Evolutionary conservation across 345 rosid genomes (phyloP).

Genomic region (Toxicodendron radicans): DNA sequence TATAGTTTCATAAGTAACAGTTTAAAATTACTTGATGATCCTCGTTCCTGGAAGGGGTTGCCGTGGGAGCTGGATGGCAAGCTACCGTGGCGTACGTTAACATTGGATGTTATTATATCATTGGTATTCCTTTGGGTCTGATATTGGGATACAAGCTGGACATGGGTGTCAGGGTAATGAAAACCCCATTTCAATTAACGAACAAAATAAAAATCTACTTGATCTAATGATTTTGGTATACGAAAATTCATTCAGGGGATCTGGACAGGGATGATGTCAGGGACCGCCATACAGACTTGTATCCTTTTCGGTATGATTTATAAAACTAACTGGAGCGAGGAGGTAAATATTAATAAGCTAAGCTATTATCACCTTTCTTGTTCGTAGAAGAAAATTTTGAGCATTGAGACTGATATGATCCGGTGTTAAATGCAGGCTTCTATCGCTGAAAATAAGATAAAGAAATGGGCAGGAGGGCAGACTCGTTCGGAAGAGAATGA

Average conservation of each 20-base stretch:
- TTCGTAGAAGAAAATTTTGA: too few species aligned
- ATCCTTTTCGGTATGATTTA: slow-evolving; percentile 51
- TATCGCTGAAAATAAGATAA: slow-evolving; percentile 55
- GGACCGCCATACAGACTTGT: slow-evolving; percentile 51
- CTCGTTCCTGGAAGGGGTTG: slow-evolving; percentile 49
- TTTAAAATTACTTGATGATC: not conserved
- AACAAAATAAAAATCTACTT: not conserved
- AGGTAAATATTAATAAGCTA: slow-evolving; percentile 28
- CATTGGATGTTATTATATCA: slow-evolving; percentile 54
- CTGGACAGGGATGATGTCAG: slow-evolving; percentile 65
- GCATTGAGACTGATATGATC: not conserved
- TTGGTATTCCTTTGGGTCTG: slow-evolving; percentile 61
- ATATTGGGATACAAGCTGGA: slow-evolving; percentile 49
- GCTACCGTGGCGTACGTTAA: slow-evolving; percentile 55
- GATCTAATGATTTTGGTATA: not conserved
- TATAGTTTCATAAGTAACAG: too few species aligned
- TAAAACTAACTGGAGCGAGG: slow-evolving; percentile 61
- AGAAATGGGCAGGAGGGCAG: slow-evolving; percentile 57
- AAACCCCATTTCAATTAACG: not conserved
- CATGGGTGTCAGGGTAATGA: slow-evolving; percentile 45
- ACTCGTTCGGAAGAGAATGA: slow-evolving; percentile 7
- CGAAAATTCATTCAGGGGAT: slow-evolving; percentile 46
- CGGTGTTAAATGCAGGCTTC: slow-evolving; percentile 48
- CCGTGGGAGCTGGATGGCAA: slow-evolving; percentile 78
- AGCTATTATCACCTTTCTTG: not conserved